phyloP scores from a whole-genome alignment of 2,329 filamentous ascomycete species.

The Xylaria sp. region DNA sequence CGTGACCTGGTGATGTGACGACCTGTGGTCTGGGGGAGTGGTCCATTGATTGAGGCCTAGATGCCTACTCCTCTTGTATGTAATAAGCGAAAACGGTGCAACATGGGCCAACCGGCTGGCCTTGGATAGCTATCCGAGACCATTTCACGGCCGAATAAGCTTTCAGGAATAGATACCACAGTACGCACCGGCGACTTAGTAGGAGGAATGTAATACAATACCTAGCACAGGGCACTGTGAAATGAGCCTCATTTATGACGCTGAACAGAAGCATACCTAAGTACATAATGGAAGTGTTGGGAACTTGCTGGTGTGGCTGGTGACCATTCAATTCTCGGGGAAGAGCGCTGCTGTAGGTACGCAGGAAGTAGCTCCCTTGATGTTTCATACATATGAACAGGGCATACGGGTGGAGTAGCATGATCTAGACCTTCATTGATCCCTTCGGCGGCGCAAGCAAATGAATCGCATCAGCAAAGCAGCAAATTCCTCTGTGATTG shows the following conservation, averaged over 20 bases:
- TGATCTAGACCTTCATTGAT: slow-evolving; percentile 22
- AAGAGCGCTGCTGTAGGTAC: not conserved
- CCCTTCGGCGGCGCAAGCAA: not conserved
- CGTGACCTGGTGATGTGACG: too few relatives aligned
- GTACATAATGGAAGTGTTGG: too few relatives aligned
- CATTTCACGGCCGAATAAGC: not conserved
- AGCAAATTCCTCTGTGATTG: too few relatives aligned
- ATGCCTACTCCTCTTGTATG: too few relatives aligned
- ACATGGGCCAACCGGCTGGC: not conserved
- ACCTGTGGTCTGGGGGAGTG: too few relatives aligned
- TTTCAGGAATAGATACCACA: too few relatives aligned
- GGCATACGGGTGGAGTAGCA: slow-evolving; percentile 1
- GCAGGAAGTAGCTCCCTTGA: not conserved
- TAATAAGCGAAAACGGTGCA: slow-evolving; percentile 3
- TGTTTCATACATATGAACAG: slow-evolving; percentile 24
- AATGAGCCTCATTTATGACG: not conserved
- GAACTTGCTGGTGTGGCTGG: not conserved
- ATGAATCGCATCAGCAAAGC: slow-evolving; percentile 11
- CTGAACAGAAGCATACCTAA: not conserved
- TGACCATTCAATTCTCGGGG: not conserved
- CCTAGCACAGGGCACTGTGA: not conserved
- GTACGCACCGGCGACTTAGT: too few relatives aligned
- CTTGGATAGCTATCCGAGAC: not conserved
- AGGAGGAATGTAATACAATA: too few relatives aligned
- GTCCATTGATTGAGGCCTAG: not conserved